Conservation (phyloP, 129 eudicot genomes). For the Solidago caesia region DNA sequence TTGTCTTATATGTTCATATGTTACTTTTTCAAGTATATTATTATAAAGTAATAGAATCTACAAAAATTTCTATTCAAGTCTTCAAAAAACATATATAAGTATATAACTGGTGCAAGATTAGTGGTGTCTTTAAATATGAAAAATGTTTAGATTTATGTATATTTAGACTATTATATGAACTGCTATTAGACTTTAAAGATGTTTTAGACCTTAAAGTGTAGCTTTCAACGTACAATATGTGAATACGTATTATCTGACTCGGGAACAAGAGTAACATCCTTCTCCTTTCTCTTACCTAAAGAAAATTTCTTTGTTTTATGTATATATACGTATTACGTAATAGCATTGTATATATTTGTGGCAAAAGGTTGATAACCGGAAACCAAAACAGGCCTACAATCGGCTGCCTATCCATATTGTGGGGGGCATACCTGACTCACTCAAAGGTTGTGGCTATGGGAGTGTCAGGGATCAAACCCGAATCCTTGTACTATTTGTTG, state of each 20-base stretch:
- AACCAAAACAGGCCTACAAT: too few species aligned
- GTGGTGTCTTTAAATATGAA: constrained; percentile 1
- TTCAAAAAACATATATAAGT: too few species aligned
- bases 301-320: not conserved
- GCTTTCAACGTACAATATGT: not conserved
- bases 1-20: not conserved
- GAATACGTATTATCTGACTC: not conserved
- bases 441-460: too few species aligned
- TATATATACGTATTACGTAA: not conserved
- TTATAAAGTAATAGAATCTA: not conserved
- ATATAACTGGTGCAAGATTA: too few species aligned
- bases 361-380: too few species aligned
- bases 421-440: too few species aligned
- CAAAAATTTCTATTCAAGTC: too few species aligned
- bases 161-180: constrained; percentile 11
- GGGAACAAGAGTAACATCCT: constrained; percentile 2
- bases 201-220: not conserved
- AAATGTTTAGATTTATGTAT: not conserved
- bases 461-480: too few species aligned
- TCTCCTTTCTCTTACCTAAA: not conserved
- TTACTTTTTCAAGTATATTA: not conserved
- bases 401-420: too few species aligned
- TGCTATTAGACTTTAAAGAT: not conserved
- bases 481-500: too few species aligned
- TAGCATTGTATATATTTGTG: not conserved